Evolutionary conservation across 441 rosid genomes (phyloP), one percentile per base, ranked within the genome.

Genomic region (Biscutella auriculata): DNA sequence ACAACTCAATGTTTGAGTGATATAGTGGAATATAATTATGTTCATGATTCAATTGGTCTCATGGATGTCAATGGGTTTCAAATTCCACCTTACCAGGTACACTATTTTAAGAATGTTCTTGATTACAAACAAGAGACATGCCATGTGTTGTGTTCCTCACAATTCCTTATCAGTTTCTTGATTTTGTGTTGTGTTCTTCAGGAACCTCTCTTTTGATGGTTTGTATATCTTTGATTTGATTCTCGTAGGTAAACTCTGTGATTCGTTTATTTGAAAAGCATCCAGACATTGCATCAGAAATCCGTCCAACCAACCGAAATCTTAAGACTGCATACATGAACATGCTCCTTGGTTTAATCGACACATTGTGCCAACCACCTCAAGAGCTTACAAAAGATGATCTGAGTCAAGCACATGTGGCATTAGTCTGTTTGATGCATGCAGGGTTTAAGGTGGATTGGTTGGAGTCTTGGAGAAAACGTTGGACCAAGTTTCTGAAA

Each of bases 391-490:
- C 48, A 5, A 17, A 48, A 27, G 27, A 37, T 34, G 65, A 60
- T 35, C 25, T 60, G 17, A 1, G 0, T 5, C 14, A 37, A 0
- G 35, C 50, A 8, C 2, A 27, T 12, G 17, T 13, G n/a, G 12
- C 37, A 9, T 33, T 60, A 17, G 16, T 1, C 6, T 39, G 13
- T 33, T 34, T 60, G 56, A 30, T 5, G 3, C 16, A 15, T 1
- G 56, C 16, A 1, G 56, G 65, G 13, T 11, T 60, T 44, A 25
- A 60, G 53, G 14, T 60, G 13, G 15, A 37, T 17, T 60, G 65
- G 65, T 39, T 60, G 27, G 4, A 19, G 23, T 56, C 56, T 39
- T 60, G 27, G 4, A 19, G 23, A 19, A 19, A 4, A 19, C 23
- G 23, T 19, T 19, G 23, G 23, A 19, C 23, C 23, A 19, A 19